Conservation (phyloP, 148 eudicot species). For the Arctostaphylos glauca region DNA sequence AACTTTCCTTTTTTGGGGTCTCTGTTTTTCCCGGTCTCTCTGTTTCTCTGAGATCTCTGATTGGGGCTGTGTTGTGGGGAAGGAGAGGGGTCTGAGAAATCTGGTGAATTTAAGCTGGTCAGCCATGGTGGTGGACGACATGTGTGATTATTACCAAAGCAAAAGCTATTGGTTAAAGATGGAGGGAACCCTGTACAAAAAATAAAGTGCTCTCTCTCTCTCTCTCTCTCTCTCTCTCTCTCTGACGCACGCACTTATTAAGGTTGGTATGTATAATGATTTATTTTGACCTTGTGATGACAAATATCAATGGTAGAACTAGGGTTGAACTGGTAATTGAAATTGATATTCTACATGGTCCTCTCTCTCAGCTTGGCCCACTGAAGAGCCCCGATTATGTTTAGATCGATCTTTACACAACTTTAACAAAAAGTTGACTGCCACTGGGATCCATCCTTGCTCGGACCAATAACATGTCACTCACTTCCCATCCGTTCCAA, state of each 20-base stretch:
- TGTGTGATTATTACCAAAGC: conserved; percentile 36
- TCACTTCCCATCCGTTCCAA: too few relatives aligned
- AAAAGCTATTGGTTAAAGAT: conserved; percentile 44
- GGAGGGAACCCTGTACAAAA: conserved; percentile 78
- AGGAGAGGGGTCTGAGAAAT: conserved; percentile 30
- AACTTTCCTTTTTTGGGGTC: not conserved
- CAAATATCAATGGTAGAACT: not conserved
- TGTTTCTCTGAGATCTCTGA: conserved; percentile 13
- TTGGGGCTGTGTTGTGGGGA: conserved; percentile 37
- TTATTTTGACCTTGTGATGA: not conserved
- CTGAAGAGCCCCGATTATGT: too few relatives aligned
- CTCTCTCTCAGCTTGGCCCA: not conserved
- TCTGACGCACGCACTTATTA: not conserved
- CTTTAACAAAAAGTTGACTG: too few relatives aligned
- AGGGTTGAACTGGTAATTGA: not conserved
- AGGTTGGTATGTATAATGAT: not conserved
- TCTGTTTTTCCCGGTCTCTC: not conserved
- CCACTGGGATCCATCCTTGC: too few relatives aligned
- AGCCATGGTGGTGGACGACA: conserved; percentile 49
- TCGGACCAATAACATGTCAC: too few relatives aligned
- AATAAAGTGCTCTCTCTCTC: conserved; percentile 46
- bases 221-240: conserved; percentile 12
- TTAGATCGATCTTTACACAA: too few relatives aligned
- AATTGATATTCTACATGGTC: not conserved
- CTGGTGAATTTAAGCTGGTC: conserved; percentile 35